Conservation (phyloP, 208 protist species). For the Trypanosoma brucei region DNA sequence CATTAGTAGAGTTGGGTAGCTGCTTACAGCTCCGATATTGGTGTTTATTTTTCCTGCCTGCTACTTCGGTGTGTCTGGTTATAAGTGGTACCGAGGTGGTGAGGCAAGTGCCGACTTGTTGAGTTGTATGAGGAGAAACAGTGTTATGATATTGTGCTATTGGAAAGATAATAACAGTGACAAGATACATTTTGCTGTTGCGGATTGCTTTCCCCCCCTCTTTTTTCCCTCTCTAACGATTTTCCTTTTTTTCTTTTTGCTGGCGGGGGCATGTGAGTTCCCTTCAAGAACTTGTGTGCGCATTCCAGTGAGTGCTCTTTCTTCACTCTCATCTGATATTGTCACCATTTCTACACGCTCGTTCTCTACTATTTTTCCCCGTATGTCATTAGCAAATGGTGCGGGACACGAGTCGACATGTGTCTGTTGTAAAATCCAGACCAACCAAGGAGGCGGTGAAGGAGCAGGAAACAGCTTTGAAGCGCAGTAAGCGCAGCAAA, state of each 20-base stretch:
- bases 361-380: slow-evolving; percentile 6
- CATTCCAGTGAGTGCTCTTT: not conserved
- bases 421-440: slow-evolving; percentile 33
- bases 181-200: no score
- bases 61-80: no score
- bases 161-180: no score
- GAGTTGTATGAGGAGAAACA: no score
- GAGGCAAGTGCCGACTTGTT: no score
- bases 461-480: slow-evolving; percentile 46
- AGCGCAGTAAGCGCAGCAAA: slow-evolving; percentile 78
- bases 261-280: not conserved
- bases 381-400: slow-evolving; percentile 23
- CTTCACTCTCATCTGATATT: not conserved
- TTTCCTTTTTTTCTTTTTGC: slow-evolving; percentile 19
- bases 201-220: slow-evolving; percentile 5
- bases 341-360: slow-evolving; percentile 1
- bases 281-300: not conserved
- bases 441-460: slow-evolving; percentile 45
- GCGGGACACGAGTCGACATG: slow-evolving; percentile 55
- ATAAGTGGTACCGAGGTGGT: no score
- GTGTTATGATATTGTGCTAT: no score
- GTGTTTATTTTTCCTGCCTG: no score
- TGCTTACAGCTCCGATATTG: no score
- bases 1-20: no score
- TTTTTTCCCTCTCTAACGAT: slow-evolving; percentile 21